Percentiles rank a stretch among this genome's conserved stretches.
Evolutionary conservation across 805 yeast genomes (phyloP).

Genomic region (Candida pseudoglaebosa): DNA sequence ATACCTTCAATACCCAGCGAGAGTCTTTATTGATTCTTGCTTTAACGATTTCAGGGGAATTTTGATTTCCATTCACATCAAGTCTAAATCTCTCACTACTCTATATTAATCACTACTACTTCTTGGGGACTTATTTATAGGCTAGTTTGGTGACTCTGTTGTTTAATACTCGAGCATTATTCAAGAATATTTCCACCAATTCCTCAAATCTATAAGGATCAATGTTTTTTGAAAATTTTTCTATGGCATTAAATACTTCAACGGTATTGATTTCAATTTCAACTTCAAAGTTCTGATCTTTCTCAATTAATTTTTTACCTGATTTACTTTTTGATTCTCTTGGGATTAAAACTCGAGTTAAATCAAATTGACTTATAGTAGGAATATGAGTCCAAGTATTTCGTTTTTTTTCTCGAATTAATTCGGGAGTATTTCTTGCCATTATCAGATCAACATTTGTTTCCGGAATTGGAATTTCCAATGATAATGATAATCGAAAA

Average conservation of each 20-base stretch:
- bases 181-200: constrained; percentile 41
- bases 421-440: constrained; percentile 48
- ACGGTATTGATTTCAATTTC: constrained; percentile 39
- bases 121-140: constrained; percentile 1
- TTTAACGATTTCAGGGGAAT: no score
- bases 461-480: constrained; percentile 71
- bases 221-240: constrained; percentile 33
- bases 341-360: constrained; percentile 54
- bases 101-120: no score
- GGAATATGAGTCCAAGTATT: constrained; percentile 68
- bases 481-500: constrained; percentile 66
- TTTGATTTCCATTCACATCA: no score
- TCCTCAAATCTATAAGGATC: constrained; percentile 40
- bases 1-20: no score
- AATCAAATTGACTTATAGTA: constrained; percentile 68
- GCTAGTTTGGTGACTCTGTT: constrained; percentile 42
- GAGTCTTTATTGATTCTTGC: no score
- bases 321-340: constrained; percentile 31
- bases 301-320: constrained; percentile 34
- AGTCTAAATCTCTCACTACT: no score
- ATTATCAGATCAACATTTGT: constrained; percentile 49
- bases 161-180: constrained; percentile 42
- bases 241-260: constrained; percentile 40
- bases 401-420: constrained; percentile 69
- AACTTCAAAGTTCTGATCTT: constrained; percentile 33